These are phyloP conservation scores for Ophiostoma perfectum DNA, from an alignment of 2,329 filamentous ascomycete species.

Conservation along the genomic window DNA sequence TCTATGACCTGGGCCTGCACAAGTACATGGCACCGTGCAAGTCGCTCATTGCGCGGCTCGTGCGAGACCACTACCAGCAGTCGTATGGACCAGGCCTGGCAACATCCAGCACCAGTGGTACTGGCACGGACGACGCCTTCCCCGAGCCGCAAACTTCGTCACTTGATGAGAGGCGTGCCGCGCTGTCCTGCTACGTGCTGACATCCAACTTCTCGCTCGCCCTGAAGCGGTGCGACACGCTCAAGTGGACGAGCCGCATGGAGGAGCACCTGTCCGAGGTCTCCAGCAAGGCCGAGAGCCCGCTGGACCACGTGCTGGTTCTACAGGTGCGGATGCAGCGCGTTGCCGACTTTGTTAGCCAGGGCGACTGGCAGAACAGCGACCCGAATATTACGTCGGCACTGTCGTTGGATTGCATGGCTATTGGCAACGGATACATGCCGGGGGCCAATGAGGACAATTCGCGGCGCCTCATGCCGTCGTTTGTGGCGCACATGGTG, in stretches of 20 bases:
- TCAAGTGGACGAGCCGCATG: slow-evolving; percentile 55
- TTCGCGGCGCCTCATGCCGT: slow-evolving; percentile 24
- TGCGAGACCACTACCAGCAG: slow-evolving; percentile 19
- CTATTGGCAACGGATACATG: background rate
- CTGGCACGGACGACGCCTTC: slow-evolving; percentile 23
- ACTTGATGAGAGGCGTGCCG: slow-evolving; percentile 45
- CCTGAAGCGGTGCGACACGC: slow-evolving; percentile 44
- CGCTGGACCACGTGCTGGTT: slow-evolving; percentile 47
- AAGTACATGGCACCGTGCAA: slow-evolving; percentile 23
- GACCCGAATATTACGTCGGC: slow-evolving; percentile 19
- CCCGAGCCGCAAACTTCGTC: background rate
- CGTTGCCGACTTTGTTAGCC: slow-evolving; percentile 35
- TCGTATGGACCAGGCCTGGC: background rate
- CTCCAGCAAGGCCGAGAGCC: slow-evolving; percentile 40
- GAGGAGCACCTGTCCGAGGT: slow-evolving; percentile 51
- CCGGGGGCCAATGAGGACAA: slow-evolving; percentile 22
- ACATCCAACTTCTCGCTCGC: slow-evolving; percentile 29
- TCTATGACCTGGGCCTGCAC: slow-evolving; percentile 45
- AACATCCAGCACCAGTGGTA: background rate
- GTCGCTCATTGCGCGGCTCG: slow-evolving; percentile 22
- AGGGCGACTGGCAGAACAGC: slow-evolving; percentile 26
- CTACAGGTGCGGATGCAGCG: slow-evolving; percentile 39
- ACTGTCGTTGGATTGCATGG: background rate
- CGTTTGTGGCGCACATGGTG: slow-evolving; percentile 27
- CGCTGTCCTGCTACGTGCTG: slow-evolving; percentile 43